phyloP scores from a whole-genome alignment of 2,329 filamentous ascomycete species.

The Monosporascus sp. region DNA sequence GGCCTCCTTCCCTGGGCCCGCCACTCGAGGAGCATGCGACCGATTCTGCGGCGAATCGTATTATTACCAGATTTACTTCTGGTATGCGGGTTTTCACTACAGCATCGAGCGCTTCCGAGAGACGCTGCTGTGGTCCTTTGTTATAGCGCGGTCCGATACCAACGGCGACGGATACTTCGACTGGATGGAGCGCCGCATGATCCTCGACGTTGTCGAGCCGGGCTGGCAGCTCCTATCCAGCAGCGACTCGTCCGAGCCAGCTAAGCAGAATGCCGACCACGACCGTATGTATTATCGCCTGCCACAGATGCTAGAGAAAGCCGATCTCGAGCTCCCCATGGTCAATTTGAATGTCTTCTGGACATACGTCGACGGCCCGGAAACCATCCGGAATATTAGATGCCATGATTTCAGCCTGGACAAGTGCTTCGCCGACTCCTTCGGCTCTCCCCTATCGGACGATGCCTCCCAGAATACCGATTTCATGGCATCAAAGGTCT shows the following conservation, averaged over 20 bases:
- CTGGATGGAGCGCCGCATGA: not conserved
- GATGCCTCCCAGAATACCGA: conserved; percentile 27
- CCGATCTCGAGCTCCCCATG: conserved; percentile 33
- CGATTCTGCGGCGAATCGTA: conserved; percentile 36
- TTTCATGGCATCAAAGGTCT: conserved; percentile 33
- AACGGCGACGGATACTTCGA: no score
- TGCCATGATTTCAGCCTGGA: conserved; percentile 35
- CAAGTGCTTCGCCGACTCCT: conserved; percentile 37
- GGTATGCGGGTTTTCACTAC: conserved; percentile 38
- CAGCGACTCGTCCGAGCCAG: conserved; percentile 3
- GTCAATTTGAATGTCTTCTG: conserved; percentile 35
- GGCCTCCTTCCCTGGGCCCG: conserved; percentile 34
- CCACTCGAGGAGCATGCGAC: conserved; percentile 33
- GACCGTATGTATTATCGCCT: conserved; percentile 35
- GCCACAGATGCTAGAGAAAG: conserved; percentile 27
- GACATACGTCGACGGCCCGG: conserved; percentile 37
- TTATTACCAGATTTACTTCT: conserved; percentile 36
- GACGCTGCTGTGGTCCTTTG: not conserved
- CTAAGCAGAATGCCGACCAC: conserved; percentile 24
- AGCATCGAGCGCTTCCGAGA: conserved; percentile 35
- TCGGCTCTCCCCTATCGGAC: conserved; percentile 31
- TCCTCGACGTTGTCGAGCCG: conserved; percentile 25
- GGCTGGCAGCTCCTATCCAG: no score
- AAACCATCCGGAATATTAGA: conserved; percentile 33
- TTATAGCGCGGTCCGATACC: no score